phyloP scores from a whole-genome alignment of 805 yeast species.

The Jamesozyma gamospora region DNA sequence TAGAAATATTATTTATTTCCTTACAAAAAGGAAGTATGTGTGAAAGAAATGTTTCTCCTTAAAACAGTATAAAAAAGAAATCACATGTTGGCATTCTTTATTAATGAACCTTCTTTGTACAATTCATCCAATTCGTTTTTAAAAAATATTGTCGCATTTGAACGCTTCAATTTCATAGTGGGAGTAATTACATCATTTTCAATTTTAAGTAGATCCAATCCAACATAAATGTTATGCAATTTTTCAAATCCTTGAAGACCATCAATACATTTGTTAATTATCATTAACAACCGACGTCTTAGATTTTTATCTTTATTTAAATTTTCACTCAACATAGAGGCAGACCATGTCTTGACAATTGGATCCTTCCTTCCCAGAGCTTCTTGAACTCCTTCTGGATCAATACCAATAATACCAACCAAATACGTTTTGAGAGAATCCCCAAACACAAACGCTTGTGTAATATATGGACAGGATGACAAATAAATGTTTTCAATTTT shows the following conservation, averaged over 20 bases:
- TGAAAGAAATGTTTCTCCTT: neutral
- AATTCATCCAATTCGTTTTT: slow-evolving; percentile 32
- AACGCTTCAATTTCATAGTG: slow-evolving; percentile 48
- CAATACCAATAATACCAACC: slow-evolving; percentile 56
- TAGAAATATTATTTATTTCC: too few relatives aligned
- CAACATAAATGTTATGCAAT: slow-evolving; percentile 43
- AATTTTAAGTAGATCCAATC: slow-evolving; percentile 51
- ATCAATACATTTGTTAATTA: slow-evolving; percentile 16
- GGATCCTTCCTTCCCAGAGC: slow-evolving; percentile 28
- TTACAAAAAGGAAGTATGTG: neutral
- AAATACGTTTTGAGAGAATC: slow-evolving; percentile 46
- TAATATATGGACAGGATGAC: slow-evolving; percentile 39
- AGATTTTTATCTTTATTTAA: slow-evolving; percentile 13
- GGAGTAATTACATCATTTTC: slow-evolving; percentile 60
- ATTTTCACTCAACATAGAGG: slow-evolving; percentile 21
- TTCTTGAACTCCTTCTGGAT: slow-evolving; percentile 35
- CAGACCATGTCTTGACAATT: slow-evolving; percentile 17
- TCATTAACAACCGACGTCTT: slow-evolving; percentile 11
- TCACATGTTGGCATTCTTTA: slow-evolving; percentile 14
- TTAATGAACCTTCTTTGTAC: slow-evolving; percentile 41
- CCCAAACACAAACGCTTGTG: slow-evolving; percentile 56
- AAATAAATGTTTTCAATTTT: slow-evolving; percentile 58
- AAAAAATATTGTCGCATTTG: slow-evolving; percentile 38
- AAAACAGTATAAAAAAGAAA: neutral
- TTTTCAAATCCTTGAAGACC: slow-evolving; percentile 55